Base-by-base conservation (phyloP, 2,329 filamentous ascomycete species). In the Monosporascus sp. region DNA sequence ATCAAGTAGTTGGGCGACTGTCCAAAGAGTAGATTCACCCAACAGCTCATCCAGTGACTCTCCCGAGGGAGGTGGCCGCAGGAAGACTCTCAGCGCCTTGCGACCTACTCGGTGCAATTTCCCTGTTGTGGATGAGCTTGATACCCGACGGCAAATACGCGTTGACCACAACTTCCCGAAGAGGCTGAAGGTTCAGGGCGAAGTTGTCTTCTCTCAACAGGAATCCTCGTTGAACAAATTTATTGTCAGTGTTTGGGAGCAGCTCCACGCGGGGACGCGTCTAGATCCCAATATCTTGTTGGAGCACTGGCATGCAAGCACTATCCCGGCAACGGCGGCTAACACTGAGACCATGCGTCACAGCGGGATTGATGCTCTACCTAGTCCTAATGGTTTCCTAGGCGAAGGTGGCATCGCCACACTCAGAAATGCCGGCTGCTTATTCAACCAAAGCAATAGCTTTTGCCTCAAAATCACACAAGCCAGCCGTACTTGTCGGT, bases 401-500 rank as follows among this genome's bases (percentile, higher is more conserved):
- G 31, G 31, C 11, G 31, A 34, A 34, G 31, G 31, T 34, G 31
- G 14, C 31, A 31, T 38, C 9, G 50, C 45, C 20, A 52, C 25
- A 17, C 5, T 52, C 11, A 49, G 50, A 14, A 36, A 51, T 11
- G 25, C 48, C 14, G 53, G 49, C 39, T 50, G 50, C 2, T 61
- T 61, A 18, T 69, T 69, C 52, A 68, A 61, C 51, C 63, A 59
- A 47, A 66, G 62, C 39, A 69, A 67, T 48, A 52, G 61, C 7
- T 63, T 69, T 51, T 68, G 65, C 54, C 60, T 64, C 14, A 71
- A 57, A 56, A 60, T 68, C 1, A 68, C 66, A 15, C 65, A 69
- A 53, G 67, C 77, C n/a, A 79, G 76, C 58, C 73, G 78, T 15
- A 75, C 78, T 1, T 80, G 74, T 51, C 70, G 79, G n/a, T 78